Base-by-base conservation (phyloP, 1,284 basidiomycete species). In the Pseudomicrostroma phylloplanum region DNA sequence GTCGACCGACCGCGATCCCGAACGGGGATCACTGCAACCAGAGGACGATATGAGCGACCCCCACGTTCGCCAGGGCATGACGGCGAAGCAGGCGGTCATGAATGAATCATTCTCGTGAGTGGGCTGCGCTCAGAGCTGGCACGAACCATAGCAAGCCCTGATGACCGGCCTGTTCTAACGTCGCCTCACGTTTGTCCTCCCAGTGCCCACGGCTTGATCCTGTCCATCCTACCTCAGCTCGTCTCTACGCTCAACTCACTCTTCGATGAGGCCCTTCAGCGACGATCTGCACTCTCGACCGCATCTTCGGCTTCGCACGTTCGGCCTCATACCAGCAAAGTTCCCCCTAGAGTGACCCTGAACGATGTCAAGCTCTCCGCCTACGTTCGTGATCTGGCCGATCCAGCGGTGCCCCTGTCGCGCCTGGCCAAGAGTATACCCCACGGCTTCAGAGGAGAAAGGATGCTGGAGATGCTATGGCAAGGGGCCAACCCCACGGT, bases 341-440 rank as follows among this genome's bases (percentile, higher is more conserved):
- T 68, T 11, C 78, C 78, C 1, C 65, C 70, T 6, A 67, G 94
- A 66, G 91, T 93, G 3, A 96, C 92, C 1, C 84, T 93, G 48
- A 94, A 92, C 73, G 92, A 96, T 70, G 82, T 86, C 12, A 93
- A 92, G 78, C 86, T 91, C 6, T 85, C 89, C 68, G 84, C 89
- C 19, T 98, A 93, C 88, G 89, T 96, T 72, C 85, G 86, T 11
- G 94, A 97, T 71, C 86, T 98, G 17, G 90, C 92, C 15, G 89
- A 96, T 71, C 88, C 91, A 0, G 82, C 86, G 25, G 88, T 97
- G 1, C 94, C 96, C 0, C 83, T 98, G 4, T 83, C 88, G 67
- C 92, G 91, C 70, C 84, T 98, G 6, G 89, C 83, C 55, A 90
- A 89, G 75, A 90, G 87, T 73, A 89, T 98, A 0, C 94, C 94